phyloP scores from a whole-genome alignment of 108 stramenopile species.

The Skeletonema menzelii region DNA sequence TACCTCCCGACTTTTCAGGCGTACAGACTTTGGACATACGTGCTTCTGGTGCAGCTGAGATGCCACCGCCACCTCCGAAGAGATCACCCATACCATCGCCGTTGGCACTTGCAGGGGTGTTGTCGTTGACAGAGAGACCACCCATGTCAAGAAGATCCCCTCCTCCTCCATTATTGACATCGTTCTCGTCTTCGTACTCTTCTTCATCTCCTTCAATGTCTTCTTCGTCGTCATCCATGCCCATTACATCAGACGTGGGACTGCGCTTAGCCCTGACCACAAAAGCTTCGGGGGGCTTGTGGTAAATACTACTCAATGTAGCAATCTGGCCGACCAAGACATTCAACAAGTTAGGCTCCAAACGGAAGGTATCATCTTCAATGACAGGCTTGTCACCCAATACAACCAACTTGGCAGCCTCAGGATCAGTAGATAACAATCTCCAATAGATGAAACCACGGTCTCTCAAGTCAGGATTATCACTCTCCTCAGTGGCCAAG shows the following conservation, averaged over 20 bases:
- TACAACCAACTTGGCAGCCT: constrained; percentile 98
- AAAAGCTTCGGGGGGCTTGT: constrained; percentile 99
- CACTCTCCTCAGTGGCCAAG: constrained; percentile 96
- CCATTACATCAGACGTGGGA: constrained; percentile 39
- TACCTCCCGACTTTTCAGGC: constrained; percentile 86
- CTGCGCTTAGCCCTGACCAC: constrained; percentile 81
- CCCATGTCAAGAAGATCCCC: constrained; percentile 91
- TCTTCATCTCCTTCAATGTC: constrained; percentile 81
- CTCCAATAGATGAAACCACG: constrained; percentile 99
- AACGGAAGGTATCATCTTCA: constrained; percentile 95
- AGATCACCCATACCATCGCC: constrained; percentile 27
- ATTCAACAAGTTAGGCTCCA: constrained; percentile 94
- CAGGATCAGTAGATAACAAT: constrained; percentile 94
- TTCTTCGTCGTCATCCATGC: constrained; percentile 62
- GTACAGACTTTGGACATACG: constrained; percentile 75
- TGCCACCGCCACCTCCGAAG: constrained; percentile 30
- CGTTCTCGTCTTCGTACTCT: constrained; percentile 63
- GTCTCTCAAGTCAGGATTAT: constrained; percentile 99
- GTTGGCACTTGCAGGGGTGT: constrained; percentile 15
- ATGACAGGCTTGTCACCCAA: constrained; percentile 98
- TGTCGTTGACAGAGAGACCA: constrained; percentile 54
- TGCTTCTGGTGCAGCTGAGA: constrained; percentile 53
- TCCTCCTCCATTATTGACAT: constrained; percentile 39
- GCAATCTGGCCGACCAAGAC: constrained; percentile 92
- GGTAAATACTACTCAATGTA: constrained; percentile 94